phyloP scores from a whole-genome alignment of 768 basidiomycete species.

The Lactifluus subvellereus region DNA sequence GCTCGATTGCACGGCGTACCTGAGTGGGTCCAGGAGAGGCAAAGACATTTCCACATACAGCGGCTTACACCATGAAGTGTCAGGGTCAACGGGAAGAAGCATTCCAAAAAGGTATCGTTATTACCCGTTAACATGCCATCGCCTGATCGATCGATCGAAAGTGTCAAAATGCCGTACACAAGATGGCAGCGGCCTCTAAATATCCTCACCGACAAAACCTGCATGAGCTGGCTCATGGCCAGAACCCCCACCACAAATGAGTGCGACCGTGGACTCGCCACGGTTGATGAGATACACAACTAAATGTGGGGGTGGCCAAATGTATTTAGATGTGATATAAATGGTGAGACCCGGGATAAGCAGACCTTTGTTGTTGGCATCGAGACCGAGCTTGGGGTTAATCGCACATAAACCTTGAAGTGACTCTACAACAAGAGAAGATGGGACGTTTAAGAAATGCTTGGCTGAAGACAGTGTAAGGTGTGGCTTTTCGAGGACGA shows the following conservation, averaged over 20 bases:
- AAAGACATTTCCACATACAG: constrained; percentile 86
- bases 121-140: constrained; percentile 72
- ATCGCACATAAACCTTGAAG: constrained; percentile 64
- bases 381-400: constrained; percentile 69
- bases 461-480: constrained; percentile 37
- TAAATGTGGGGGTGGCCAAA: constrained; percentile 25
- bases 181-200: neutral
- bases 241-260: constrained; percentile 80
- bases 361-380: constrained; percentile 65
- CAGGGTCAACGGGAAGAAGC: neutral
- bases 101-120: neutral
- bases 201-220: constrained; percentile 71
- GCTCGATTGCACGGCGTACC: constrained; percentile 73
- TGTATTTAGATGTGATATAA: neutral
- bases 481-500: neutral
- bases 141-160: constrained; percentile 36
- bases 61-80: constrained; percentile 38
- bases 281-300: constrained; percentile 57
- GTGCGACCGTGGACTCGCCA: constrained; percentile 61
- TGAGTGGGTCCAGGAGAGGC: constrained; percentile 86
- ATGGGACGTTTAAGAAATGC: constrained; percentile 72
- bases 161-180: neutral
- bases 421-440: constrained; percentile 70
- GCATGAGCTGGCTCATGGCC: constrained; percentile 92
- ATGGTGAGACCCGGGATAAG: neutral